Percentiles rank a stretch among this genome's conserved stretches.
phyloP scores from a whole-genome alignment of 2,329 filamentous ascomycete genomes.

The Apiospora kogelbergensis region DNA sequence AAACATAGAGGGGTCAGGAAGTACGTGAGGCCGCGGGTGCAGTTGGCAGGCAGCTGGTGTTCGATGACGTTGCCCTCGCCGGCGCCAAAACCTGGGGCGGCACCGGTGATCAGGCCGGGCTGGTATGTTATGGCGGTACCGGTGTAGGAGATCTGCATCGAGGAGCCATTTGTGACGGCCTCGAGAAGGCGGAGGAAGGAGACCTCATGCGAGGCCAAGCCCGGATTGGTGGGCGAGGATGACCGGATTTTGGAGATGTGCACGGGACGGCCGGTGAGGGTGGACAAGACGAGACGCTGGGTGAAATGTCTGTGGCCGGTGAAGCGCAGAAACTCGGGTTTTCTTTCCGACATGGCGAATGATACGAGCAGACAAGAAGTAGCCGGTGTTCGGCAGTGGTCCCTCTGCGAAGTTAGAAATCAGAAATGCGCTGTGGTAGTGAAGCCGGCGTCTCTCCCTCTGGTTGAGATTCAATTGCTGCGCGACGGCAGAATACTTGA shows the following conservation, averaged over 20 bases:
- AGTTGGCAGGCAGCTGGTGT: conserved; percentile 76
- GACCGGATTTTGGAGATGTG: conserved; percentile 94
- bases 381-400: not conserved
- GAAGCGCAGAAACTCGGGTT: conserved; percentile 67
- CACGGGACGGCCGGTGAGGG: conserved; percentile 83
- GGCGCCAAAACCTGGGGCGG: conserved; percentile 72
- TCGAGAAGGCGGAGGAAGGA: conserved; percentile 95
- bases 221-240: conserved; percentile 80
- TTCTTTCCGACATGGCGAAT: conserved; percentile 29
- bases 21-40: conserved; percentile 82
- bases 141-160: conserved; percentile 94
- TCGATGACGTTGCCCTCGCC: conserved; percentile 70
- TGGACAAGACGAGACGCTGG: conserved; percentile 83
- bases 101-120: conserved; percentile 88
- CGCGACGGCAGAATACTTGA: conserved; percentile 18
- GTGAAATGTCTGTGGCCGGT: conserved; percentile 81
- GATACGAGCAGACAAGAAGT: not conserved
- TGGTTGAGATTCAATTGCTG: not conserved
- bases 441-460: conserved; percentile 10
- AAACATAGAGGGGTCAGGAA: conserved; percentile 88
- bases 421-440: not conserved
- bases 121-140: conserved; percentile 91
- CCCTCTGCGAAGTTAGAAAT: too few relatives aligned
- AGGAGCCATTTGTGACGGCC: conserved; percentile 89
- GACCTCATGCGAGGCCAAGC: conserved; percentile 88